Evolutionary conservation across 225 moss, liverwort and hornwort genomes (phyloP).

Genomic region (Lunularia cruciata): DNA sequence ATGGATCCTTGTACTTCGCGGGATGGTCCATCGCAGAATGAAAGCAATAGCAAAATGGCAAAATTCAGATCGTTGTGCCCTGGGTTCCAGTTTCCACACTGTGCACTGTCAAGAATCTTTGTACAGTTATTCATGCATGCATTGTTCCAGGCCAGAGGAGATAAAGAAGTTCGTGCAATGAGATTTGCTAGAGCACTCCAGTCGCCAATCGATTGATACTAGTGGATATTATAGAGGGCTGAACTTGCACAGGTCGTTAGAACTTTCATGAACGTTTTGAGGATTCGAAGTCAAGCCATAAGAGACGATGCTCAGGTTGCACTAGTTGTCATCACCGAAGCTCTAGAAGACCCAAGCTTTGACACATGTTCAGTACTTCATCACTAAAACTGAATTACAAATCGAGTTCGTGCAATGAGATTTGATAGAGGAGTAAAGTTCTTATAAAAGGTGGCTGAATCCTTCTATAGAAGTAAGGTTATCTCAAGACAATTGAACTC

Average conservation of each 20-base stretch:
- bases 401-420: no score
- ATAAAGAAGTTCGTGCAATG: constrained; percentile 95
- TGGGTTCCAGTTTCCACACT: constrained; percentile 73
- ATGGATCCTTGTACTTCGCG: constrained; percentile 4
- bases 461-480: no score
- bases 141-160: constrained; percentile 88
- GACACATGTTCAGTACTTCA: no score
- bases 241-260: constrained; percentile 86
- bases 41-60: constrained; percentile 91
- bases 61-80: constrained; percentile 67
- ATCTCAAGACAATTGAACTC: no score
- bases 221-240: constrained; percentile 61
- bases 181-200: constrained; percentile 85
- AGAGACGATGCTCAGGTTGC: constrained; percentile 97
- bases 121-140: constrained; percentile 88
- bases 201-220: constrained; percentile 86
- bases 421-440: no score
- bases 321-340: constrained; percentile 68
- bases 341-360: no score
- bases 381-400: no score
- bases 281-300: constrained; percentile 88
- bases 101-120: constrained; percentile 81
- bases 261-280: constrained; percentile 85
- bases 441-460: no score
- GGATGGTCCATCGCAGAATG: constrained; percentile 89